Evolutionary conservation across 225 moss, liverwort and hornwort species (phyloP).

Genomic region (Physcomitrellopsis africana): DNA sequence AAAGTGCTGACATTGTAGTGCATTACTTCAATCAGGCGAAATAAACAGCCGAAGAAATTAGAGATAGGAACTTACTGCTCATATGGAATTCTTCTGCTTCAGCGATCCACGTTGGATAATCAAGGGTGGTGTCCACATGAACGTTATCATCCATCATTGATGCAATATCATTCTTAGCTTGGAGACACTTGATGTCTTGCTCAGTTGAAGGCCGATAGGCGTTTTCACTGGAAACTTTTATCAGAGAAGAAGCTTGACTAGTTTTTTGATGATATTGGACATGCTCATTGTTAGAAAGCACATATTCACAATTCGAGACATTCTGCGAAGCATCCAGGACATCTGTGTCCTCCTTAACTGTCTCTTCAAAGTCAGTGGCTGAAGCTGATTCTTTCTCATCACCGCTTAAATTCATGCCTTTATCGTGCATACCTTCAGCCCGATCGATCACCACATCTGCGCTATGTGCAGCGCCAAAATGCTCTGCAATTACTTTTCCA

Average conservation of each 20-base stretch:
- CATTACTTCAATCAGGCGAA: background rate
- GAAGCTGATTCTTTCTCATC: background rate
- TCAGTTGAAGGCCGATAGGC: background rate
- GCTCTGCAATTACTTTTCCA: background rate
- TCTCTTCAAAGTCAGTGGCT: background rate
- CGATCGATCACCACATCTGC: background rate
- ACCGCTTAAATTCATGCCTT: background rate
- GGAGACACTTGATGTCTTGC: background rate
- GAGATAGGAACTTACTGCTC: constrained; percentile 26
- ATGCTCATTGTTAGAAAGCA: background rate
- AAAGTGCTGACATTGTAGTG: too few species aligned
- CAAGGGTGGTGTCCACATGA: background rate
- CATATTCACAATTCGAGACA: background rate
- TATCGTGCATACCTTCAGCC: background rate
- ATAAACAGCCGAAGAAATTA: background rate
- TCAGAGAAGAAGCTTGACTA: background rate
- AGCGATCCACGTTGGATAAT: constrained; percentile 31
- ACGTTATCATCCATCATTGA: background rate
- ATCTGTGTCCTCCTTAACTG: background rate
- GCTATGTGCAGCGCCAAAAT: background rate
- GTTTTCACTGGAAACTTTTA: background rate
- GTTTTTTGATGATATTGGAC: constrained; percentile 7
- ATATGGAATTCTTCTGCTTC: constrained; percentile 39
- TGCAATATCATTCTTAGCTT: background rate
- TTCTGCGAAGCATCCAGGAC: accelerated